These are phyloP conservation scores for Phyllosticta citrichinensis DNA, from an alignment of 2,329 filamentous ascomycete species.

Conservation along the genomic window DNA sequence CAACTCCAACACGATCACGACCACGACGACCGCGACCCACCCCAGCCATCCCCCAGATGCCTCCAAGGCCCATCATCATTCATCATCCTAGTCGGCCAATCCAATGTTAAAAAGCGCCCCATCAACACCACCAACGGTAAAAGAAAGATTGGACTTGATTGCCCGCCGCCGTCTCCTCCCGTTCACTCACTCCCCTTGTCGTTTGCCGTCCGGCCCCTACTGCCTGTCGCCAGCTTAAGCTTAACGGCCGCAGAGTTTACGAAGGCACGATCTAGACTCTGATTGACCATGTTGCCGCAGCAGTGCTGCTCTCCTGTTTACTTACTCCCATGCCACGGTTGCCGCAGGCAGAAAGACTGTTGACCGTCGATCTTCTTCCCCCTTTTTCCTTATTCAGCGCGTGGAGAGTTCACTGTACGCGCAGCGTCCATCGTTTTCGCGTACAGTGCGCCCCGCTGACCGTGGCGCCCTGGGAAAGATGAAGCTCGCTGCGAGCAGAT, in stretches of 20 bases:
- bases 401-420: background rate
- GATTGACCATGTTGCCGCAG: background rate
- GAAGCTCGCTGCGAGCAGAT: background rate
- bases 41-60: background rate
- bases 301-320: too few relatives aligned
- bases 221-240: background rate
- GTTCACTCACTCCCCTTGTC: background rate
- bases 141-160: too few relatives aligned
- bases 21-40: too few relatives aligned
- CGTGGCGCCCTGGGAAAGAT: background rate
- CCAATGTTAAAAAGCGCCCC: background rate
- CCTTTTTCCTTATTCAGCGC: too few relatives aligned
- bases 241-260: background rate
- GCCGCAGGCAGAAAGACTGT: too few relatives aligned
- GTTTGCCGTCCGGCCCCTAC: background rate
- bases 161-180: too few relatives aligned
- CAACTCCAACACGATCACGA: background rate
- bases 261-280: background rate
- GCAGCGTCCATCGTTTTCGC: background rate
- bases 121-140: too few relatives aligned
- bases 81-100: background rate
- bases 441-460: background rate
- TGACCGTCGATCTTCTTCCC: too few relatives aligned
- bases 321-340: too few relatives aligned
- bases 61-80: background rate